Evolutionary conservation across 202 grass and related monocot genomes (phyloP).

Genomic region (Zoysia matrella): DNA sequence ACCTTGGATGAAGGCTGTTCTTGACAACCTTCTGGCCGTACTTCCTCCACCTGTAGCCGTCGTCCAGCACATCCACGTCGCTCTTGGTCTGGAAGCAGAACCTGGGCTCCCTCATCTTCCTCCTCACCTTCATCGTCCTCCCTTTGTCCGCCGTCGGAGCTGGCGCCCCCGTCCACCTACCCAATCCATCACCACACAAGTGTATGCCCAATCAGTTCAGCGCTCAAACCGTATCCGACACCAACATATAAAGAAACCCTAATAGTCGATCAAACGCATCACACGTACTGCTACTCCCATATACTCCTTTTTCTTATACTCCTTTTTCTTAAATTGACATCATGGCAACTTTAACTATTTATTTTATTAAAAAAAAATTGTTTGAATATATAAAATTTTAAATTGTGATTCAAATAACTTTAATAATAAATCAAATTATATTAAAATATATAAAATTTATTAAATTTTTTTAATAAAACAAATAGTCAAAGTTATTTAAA

Average conservation of each 20-base stretch:
- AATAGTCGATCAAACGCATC: neutral
- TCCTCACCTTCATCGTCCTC: conserved; percentile 79
- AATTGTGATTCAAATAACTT: too few species aligned
- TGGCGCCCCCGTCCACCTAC: conserved; percentile 70
- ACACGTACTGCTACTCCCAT: neutral
- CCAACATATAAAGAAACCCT: conserved; percentile 28
- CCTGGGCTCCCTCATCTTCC: conserved; percentile 98
- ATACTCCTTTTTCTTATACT: too few species aligned
- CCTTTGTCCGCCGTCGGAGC: conserved; percentile 58
- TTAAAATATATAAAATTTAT: too few species aligned
- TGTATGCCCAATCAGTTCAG: conserved; percentile 7
- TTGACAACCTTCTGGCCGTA: conserved; percentile 99
- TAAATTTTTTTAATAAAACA: too few species aligned
- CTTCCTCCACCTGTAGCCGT: conserved; percentile 99
- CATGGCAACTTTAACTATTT: too few species aligned
- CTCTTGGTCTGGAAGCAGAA: conserved; percentile 99
- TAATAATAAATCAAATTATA: too few species aligned
- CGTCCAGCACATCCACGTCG: conserved; percentile 91
- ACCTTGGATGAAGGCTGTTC: conserved; percentile 98
- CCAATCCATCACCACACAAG: neutral
- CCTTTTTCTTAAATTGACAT: too few species aligned
- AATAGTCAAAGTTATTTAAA: too few species aligned
- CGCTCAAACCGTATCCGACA: too few species aligned
- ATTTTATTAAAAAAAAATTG: too few species aligned
- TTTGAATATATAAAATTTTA: too few species aligned